Evolutionary conservation across 1,139 yeast genomes (phyloP).

Genomic region (Zygosaccharomyces sapae): DNA sequence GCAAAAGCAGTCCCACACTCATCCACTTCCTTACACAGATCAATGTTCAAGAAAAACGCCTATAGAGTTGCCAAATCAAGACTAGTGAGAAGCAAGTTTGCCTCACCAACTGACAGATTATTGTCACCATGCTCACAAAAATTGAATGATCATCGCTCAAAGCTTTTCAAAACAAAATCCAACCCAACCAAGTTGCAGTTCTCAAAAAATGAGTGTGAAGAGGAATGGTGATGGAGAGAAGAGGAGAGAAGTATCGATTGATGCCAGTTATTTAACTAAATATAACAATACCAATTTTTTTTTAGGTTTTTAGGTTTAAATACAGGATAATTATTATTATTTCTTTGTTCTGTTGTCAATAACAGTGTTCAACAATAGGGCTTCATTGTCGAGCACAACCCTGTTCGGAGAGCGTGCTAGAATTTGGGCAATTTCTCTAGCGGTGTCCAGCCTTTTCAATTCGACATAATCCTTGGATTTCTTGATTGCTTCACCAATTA

Average conservation of each 20-base stretch:
- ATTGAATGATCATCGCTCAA: conserved; percentile 45
- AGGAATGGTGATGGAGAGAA: conserved; percentile 5
- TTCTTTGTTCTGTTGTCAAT: conserved; percentile 43
- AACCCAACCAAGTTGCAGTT: conserved; percentile 33
- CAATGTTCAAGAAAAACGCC: conserved; percentile 26
- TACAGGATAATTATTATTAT: conserved; percentile 5
- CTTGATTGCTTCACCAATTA: conserved; percentile 98
- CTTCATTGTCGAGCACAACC: conserved; percentile 86
- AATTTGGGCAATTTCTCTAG: conserved; percentile 88
- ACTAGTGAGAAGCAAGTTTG: conserved; percentile 35
- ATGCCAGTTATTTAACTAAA: conserved; percentile 1
- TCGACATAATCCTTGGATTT: conserved; percentile 94
- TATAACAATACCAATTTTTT: conserved; percentile 3
- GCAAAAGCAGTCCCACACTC: conserved; percentile 6
- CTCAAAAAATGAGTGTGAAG: conserved; percentile 13
- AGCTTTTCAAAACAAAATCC: conserved; percentile 28
- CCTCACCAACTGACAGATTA: conserved; percentile 56
- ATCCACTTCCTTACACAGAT: conserved; percentile 18
- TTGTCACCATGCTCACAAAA: conserved; percentile 57
- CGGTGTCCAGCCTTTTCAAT: conserved; percentile 93
- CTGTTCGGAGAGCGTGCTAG: conserved; percentile 85
- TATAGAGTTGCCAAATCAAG: conserved; percentile 13
- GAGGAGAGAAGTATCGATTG: background rate
- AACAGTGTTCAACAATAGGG: conserved; percentile 83
- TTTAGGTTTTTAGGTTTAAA: conserved; percentile 3